These are phyloP conservation scores for Arthrobotrys pseudoclavata DNA, from an alignment of 2,329 filamentous ascomycete genomes.

Conservation along the genomic window DNA sequence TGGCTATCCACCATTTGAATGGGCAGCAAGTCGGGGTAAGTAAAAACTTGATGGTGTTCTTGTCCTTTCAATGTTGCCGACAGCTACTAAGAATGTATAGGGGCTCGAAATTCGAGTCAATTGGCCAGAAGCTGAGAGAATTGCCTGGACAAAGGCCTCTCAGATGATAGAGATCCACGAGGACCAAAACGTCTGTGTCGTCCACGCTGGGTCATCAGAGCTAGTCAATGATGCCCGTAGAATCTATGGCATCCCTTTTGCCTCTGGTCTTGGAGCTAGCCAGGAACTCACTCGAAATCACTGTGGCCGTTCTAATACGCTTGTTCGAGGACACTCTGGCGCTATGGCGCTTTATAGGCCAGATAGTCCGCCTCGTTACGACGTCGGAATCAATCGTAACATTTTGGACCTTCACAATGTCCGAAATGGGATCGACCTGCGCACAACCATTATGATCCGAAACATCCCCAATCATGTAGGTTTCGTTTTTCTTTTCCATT, in stretches of 20 bases:
- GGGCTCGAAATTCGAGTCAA: conserved; percentile 64
- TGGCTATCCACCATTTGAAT: conserved; percentile 67
- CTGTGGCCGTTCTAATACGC: conserved; percentile 22
- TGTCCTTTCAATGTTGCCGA: conserved; percentile 55
- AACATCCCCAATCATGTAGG: conserved; percentile 93
- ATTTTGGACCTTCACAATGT: conserved; percentile 37
- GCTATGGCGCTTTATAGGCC: conserved; percentile 1
- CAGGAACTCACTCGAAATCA: not conserved
- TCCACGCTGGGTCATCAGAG: conserved; percentile 68
- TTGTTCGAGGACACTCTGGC: conserved; percentile 12
- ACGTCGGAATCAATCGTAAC: conserved; percentile 68
- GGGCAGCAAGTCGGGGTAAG: conserved; percentile 64
- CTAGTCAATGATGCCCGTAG: conserved; percentile 68
- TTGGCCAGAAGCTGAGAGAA: conserved; percentile 59
- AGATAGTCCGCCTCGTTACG: conserved; percentile 34
- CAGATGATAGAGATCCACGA: conserved; percentile 69
- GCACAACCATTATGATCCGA: conserved; percentile 78
- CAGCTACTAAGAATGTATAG: conserved; percentile 64
- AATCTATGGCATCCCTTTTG: conserved; percentile 64
- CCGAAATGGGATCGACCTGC: conserved; percentile 33
- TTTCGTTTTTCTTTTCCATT: conserved; percentile 4
- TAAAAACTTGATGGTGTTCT: conserved; percentile 41
- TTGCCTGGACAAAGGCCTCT: conserved; percentile 61
- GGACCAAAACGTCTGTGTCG: conserved; percentile 74
- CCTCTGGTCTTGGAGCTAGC: not conserved